Evolutionary conservation across 1,284 basidiomycete genomes (phyloP), one percentile per base, ranked within the genome.

Genomic region (Cutaneotrichosporon dermatis): DNA sequence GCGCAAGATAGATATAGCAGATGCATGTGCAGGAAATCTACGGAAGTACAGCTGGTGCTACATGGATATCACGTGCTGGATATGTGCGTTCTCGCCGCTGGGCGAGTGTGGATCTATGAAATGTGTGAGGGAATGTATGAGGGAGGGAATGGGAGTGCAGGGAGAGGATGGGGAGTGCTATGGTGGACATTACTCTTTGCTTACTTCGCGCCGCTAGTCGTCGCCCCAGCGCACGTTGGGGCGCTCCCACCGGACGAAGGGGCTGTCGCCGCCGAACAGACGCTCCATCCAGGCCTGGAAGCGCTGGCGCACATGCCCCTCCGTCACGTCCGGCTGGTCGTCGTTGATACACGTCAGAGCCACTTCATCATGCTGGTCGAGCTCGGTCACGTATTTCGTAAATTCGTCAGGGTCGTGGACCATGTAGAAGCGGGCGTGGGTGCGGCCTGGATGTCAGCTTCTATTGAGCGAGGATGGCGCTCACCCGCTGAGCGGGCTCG

Each of bases 311-410:
- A 59, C 52, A 35, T 11, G 25, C 44, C 36, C 50, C 39, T 49
- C 12, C 16, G 37, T 33, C 36, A 51, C 37, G 48, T 73, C 73
- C 9, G 68, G 63, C 57, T 71, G 69, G 61, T 75, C 72, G 61
- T 75, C 73, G 55, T 75, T 75, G 37, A 75, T 54, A 43, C 73
- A 75, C 15, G 59, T 57, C 63, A 75, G 56, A 0, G 69, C 64
- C 16, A 72, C 25, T 10, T 67, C 52, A 8, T 51, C 43, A 6
- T 51, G 37, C 6, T 16, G 51, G 15, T 65, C 61, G n/a, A 69
- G 42, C 16, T 41, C 37, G 13, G 55, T 54, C 3, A 72, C 33
- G 9, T 59, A 55, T 4, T 43, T 49, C 10, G 48, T 35, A n/a
- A 75, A 53, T 36, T 70, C 60, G 15, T 34, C 11, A 4, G 51